These are phyloP conservation scores for Huntiella omanensis DNA, from an alignment of 2,329 filamentous ascomycete genomes.

Conservation along the genomic window DNA sequence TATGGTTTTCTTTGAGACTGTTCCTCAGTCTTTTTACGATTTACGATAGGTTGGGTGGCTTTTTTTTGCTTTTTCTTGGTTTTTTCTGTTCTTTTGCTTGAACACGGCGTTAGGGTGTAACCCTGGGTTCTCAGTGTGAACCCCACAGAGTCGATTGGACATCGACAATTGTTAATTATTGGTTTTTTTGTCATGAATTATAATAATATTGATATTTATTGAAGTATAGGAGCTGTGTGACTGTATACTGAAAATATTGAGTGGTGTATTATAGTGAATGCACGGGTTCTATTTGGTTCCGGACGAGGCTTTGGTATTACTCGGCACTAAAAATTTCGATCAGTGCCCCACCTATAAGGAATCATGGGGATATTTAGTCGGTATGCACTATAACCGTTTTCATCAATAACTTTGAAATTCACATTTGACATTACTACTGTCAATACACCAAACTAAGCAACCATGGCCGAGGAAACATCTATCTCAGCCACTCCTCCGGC, in stretches of 20 bases:
- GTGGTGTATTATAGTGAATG: not conserved
- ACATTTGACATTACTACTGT: not conserved
- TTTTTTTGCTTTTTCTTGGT: not conserved
- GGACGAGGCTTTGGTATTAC: not conserved
- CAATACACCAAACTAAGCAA: too few species aligned
- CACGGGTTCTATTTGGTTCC: not conserved
- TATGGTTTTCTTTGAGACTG: not conserved
- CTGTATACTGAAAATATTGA: not conserved
- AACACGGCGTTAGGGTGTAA: too few species aligned
- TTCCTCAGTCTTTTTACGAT: not conserved
- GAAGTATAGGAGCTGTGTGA: not conserved
- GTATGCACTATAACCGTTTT: not conserved
- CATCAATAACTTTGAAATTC: not conserved
- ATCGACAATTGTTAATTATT: not conserved
- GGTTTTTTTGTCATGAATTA: not conserved
- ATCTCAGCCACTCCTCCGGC: too few species aligned
- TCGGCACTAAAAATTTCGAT: not conserved
- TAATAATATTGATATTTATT: not conserved
- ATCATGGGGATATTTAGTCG: too few species aligned
- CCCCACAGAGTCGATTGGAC: too few species aligned
- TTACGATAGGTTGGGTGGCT: not conserved
- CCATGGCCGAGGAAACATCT: too few species aligned
- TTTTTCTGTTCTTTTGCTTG: not conserved
- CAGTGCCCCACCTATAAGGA: too few species aligned
- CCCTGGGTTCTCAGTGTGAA: too few species aligned